These are phyloP conservation scores for Fusarium papillatum DNA, from an alignment of 2,329 filamentous ascomycete genomes.

Conservation along the genomic window DNA sequence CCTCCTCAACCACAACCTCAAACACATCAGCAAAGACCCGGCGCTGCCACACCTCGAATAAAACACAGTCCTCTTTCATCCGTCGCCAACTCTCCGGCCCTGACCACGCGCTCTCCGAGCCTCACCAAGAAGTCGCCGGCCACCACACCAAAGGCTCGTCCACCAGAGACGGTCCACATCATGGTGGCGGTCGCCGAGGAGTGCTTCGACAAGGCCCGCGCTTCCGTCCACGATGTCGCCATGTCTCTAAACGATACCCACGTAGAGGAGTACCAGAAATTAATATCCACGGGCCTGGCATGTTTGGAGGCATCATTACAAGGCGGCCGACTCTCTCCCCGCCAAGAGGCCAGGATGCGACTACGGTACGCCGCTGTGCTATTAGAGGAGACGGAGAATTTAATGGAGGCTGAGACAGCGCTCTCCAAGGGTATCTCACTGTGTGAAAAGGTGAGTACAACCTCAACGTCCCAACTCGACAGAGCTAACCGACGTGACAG, in stretches of 20 bases:
- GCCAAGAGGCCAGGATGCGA: slow-evolving; percentile 77
- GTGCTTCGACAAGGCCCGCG: slow-evolving; percentile 77
- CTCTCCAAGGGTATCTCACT: slow-evolving; percentile 79
- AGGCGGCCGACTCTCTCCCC: slow-evolving; percentile 70
- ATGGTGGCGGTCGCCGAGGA: slow-evolving; percentile 82
- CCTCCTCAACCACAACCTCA: slow-evolving; percentile 28
- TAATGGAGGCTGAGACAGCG: slow-evolving; percentile 79
- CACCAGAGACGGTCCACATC: slow-evolving; percentile 68
- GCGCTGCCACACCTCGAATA: slow-evolving; percentile 41
- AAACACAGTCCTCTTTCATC: slow-evolving; percentile 56
- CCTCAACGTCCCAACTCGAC: background rate
- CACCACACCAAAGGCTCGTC: slow-evolving; percentile 54
- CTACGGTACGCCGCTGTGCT: slow-evolving; percentile 80
- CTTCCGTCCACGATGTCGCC: slow-evolving; percentile 61
- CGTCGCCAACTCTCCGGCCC: slow-evolving; percentile 56
- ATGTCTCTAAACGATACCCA: slow-evolving; percentile 55
- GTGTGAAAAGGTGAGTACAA: slow-evolving; percentile 70
- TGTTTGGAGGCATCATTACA: slow-evolving; percentile 80
- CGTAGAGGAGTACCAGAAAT: slow-evolving; percentile 76
- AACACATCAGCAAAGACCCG: slow-evolving; percentile 37
- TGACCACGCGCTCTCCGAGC: slow-evolving; percentile 55
- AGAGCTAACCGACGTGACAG: slow-evolving; percentile 48
- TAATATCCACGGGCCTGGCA: slow-evolving; percentile 79
- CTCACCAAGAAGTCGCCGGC: slow-evolving; percentile 59
- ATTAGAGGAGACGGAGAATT: slow-evolving; percentile 82